Conservation (phyloP, 805 yeast genomes). For the Priceomyces melissophilus region DNA sequence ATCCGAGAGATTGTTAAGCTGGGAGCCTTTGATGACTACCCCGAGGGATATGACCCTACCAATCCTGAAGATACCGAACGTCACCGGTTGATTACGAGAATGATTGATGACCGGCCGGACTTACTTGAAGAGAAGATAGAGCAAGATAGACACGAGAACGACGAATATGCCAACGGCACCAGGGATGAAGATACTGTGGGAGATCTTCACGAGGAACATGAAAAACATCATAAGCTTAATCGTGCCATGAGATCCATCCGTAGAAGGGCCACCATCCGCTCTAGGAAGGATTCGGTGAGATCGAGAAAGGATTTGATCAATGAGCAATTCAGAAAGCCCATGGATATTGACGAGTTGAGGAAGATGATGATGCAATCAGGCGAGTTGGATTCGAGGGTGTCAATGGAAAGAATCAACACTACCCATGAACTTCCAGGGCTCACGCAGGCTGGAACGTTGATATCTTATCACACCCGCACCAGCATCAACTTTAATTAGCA, state of each 20-base stretch:
- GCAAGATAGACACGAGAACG: conserved; percentile 2
- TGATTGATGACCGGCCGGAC: conserved; percentile 32
- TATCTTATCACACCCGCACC: conserved; percentile 41
- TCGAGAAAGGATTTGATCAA: conserved; percentile 16
- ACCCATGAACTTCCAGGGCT: conserved; percentile 49
- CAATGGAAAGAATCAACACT: conserved; percentile 40
- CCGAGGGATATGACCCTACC: conserved; percentile 53
- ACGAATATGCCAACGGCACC: not conserved
- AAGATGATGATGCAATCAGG: conserved; percentile 37
- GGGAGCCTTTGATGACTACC: conserved; percentile 52
- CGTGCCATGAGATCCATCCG: conserved; percentile 34
- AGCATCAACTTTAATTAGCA: conserved; percentile 28
- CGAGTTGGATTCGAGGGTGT: conserved; percentile 31
- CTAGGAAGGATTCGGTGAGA: conserved; percentile 12
- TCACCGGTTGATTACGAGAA: conserved; percentile 29
- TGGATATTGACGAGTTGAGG: conserved; percentile 32
- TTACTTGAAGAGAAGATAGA: conserved; percentile 28
- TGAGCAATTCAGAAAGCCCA: conserved; percentile 30
- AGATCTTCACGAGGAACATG: conserved; percentile 2
- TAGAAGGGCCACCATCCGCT: conserved; percentile 24
- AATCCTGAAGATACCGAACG: conserved; percentile 40
- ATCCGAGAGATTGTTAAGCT: conserved; percentile 56
- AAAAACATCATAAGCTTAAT: conserved; percentile 14
- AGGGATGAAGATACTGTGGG: conserved; percentile 4
- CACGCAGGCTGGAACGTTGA: conserved; percentile 46